Conservation (phyloP, 352 stramenopile genomes). For the Achlya hypogyna region DNA sequence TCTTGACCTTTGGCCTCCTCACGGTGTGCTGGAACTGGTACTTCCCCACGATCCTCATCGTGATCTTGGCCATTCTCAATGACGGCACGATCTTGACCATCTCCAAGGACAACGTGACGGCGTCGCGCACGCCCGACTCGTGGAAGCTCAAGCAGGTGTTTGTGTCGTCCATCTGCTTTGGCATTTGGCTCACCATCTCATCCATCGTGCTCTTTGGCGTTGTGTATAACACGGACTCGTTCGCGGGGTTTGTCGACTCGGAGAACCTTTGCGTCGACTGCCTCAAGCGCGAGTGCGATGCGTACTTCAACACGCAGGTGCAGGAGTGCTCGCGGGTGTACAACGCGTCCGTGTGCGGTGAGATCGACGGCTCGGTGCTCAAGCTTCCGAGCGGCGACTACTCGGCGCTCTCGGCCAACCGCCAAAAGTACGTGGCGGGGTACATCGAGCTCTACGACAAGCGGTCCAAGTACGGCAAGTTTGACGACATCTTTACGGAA, state of each 20-base stretch:
- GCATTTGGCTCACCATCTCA: conserved; percentile 52
- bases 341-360: conserved; percentile 53
- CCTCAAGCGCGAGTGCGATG: conserved; percentile 45
- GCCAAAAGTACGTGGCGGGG: background rate
- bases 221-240: conserved; percentile 37
- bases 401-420: background rate
- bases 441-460: background rate
- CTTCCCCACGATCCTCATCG: conserved; percentile 42
- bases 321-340: conserved; percentile 37
- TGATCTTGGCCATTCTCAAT: conserved; percentile 56
- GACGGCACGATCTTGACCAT: conserved; percentile 38
- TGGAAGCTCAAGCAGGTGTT: conserved; percentile 24
- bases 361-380: conserved; percentile 41
- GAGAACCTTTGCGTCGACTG: conserved; percentile 58
- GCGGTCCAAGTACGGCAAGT: background rate
- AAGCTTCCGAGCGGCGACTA: conserved; percentile 36
- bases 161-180: conserved; percentile 30
- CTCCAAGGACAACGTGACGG: conserved; percentile 25
- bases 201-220: conserved; percentile 56
- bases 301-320: conserved; percentile 48
- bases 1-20: conserved; percentile 38
- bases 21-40: conserved; percentile 40
- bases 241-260: conserved; percentile 35
- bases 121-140: conserved; percentile 20
- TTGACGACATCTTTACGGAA: conserved; percentile 40